Evolutionary conservation across 345 rosid genomes (phyloP), one percentile per base, ranked within the genome.

Genomic region (Hevea brasiliensis): DNA sequence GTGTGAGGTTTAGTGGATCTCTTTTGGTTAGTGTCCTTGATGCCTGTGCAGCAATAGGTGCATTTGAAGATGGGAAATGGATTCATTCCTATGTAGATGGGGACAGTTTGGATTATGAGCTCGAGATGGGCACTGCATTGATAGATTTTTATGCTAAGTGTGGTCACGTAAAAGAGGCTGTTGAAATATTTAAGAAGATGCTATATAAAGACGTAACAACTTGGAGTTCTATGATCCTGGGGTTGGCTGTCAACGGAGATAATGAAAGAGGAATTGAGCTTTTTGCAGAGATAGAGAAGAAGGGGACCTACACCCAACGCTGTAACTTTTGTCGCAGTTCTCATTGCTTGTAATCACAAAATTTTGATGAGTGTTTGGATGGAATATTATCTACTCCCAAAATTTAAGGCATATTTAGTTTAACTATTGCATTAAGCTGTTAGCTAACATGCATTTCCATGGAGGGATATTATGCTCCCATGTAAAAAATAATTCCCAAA

Each of bases 161-260:
- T 73, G 81, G 84, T 40, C 45, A 57, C 41, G 1, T 77, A 24
- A 58, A 62, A 48, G 61, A 72, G 8, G 80, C 84, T 0, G 40
- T 60, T 65, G 78, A 78, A 61, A 56, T 78, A 24, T 83, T 81
- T 71, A 64, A 35, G 29, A 76, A 51, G 65, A 59, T 81, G 80
- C 61, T 23, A 27, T 32, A 6, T 64, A 83, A 76, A 81, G 84
- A 83, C 71, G 82, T 76, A 27, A 67, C 55, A 18, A 72, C 84
- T 56, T 83, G 75, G 84, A 81, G 81, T 76, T 78, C 76, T 6
- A 77, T 78, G 81, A 81, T 76, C 20, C 18, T 67, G 57, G 86
- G 84, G 61, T 70, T 81, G 64, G 79, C 81, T 17, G 54, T 70
- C 44, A 76, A 81, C 44, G 84, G 84, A 44, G 74, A 69, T 78